These are phyloP conservation scores for Pueraria montana DNA, from an alignment of 306 rosid genomes.

Conservation along the genomic window DNA sequence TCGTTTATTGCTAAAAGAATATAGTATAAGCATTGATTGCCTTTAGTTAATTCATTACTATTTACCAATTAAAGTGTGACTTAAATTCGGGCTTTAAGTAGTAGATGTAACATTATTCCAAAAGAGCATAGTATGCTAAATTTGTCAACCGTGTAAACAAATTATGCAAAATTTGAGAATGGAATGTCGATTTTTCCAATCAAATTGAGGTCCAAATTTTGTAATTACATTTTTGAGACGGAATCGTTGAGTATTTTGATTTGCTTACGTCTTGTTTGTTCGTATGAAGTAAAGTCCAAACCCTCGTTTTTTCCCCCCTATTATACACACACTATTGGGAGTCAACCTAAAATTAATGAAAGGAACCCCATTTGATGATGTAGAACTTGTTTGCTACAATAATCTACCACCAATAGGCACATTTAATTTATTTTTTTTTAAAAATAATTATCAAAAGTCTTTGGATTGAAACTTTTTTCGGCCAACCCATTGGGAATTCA, in stretches of 20 bases:
- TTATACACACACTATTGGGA: neutral
- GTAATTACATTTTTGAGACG: neutral
- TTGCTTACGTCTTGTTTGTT: neutral
- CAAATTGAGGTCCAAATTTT: neutral
- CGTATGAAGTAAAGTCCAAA: neutral
- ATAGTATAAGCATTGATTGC: neutral
- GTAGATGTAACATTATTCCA: neutral
- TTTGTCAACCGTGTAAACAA: too few species aligned
- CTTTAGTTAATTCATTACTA: neutral
- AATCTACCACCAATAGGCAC: neutral
- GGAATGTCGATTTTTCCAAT: neutral
- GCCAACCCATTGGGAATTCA: conserved; percentile 67
- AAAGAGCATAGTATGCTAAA: too few species aligned
- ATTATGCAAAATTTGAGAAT: too few species aligned
- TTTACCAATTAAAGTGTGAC: neutral
- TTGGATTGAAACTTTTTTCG: conserved; percentile 16
- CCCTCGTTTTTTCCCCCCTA: neutral
- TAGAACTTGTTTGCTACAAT: conserved; percentile 23
- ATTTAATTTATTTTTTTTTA: neutral
- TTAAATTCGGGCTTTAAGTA: neutral
- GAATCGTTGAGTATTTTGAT: neutral
- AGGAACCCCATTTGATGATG: conserved; percentile 29
- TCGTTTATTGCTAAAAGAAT: too few species aligned
- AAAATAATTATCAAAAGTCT: conserved; percentile 17
- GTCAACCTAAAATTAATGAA: conserved; percentile 36